Evolutionary conservation across 768 basidiomycete genomes (phyloP).

Genomic region (Cyclocybe cylindracea): DNA sequence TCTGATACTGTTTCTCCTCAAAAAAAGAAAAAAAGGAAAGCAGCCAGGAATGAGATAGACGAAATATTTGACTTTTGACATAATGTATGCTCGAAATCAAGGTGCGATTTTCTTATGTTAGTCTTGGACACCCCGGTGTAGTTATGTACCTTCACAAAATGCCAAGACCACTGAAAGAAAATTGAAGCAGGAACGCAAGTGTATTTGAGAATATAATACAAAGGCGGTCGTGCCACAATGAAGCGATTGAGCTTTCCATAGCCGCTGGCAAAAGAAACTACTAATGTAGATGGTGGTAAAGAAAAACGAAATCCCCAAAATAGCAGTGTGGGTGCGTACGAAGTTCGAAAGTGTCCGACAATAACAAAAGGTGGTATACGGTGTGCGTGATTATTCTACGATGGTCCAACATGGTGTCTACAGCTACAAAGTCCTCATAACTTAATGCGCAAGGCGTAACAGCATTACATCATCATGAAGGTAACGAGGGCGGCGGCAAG

Average conservation of each 20-base stretch:
- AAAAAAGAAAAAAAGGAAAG: conserved; percentile 40
- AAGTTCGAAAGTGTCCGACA: conserved; percentile 18
- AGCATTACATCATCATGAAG: conserved; percentile 49
- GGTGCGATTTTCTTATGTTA: neutral
- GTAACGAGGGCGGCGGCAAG: conserved; percentile 45
- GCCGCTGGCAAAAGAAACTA: conserved; percentile 16
- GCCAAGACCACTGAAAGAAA: neutral
- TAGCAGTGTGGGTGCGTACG: conserved; percentile 14
- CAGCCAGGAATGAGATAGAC: conserved; percentile 61
- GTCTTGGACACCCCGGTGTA: too few species aligned
- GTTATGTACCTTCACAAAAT: neutral
- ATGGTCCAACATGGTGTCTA: conserved; percentile 22
- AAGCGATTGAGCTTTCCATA: conserved; percentile 13
- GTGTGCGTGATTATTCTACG: conserved; percentile 25
- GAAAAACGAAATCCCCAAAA: conserved; percentile 15
- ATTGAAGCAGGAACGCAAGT: neutral
- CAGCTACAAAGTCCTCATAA: conserved; percentile 7
- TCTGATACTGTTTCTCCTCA: neutral
- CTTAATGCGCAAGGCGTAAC: neutral
- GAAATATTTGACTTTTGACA: conserved; percentile 57
- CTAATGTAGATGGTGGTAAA: conserved; percentile 14
- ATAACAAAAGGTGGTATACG: conserved; percentile 29
- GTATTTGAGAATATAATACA: conserved; percentile 15
- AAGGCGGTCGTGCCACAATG: conserved; percentile 5
- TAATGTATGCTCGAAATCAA: neutral